Conservation (phyloP, 257 asterid genomes). For the Verbena officinalis region DNA sequence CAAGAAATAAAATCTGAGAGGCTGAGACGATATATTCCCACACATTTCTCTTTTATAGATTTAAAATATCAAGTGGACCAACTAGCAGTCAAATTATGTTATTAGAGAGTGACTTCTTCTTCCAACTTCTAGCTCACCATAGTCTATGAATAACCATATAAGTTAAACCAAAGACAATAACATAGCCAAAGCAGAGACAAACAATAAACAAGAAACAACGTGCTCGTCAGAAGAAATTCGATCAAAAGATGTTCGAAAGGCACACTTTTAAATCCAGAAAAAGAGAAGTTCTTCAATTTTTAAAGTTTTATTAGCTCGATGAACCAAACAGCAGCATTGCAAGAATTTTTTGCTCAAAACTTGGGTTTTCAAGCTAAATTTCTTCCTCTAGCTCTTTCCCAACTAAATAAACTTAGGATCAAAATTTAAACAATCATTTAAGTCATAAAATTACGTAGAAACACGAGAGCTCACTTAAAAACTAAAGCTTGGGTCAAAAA, state of each 20-base stretch:
- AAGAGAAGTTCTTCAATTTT: too few species aligned
- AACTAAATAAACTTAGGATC: background rate
- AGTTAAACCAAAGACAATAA: background rate
- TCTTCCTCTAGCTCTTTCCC: background rate
- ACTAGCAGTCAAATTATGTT: slow-evolving; percentile 11
- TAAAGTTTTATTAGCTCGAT: too few species aligned
- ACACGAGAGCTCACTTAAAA: background rate
- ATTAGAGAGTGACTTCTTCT: background rate
- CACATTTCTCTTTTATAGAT: background rate
- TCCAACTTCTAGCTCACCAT: background rate
- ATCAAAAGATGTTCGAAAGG: background rate
- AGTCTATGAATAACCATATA: background rate
- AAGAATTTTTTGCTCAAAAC: background rate
- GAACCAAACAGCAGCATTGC: background rate
- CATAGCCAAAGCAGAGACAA: background rate
- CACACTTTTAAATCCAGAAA: background rate
- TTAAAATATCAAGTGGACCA: slow-evolving; percentile 3
- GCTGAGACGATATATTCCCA: background rate
- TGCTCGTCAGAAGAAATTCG: background rate
- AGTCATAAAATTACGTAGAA: background rate
- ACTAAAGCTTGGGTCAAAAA: background rate
- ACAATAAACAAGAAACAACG: background rate
- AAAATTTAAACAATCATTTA: background rate
- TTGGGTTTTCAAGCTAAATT: background rate
- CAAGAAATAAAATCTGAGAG: background rate